A percentile compares a stretch with the other conserved stretches of the same genome.
Conservation (phyloP, 2,329 filamentous ascomycete species). For the Ascocoryne sarcoides region DNA sequence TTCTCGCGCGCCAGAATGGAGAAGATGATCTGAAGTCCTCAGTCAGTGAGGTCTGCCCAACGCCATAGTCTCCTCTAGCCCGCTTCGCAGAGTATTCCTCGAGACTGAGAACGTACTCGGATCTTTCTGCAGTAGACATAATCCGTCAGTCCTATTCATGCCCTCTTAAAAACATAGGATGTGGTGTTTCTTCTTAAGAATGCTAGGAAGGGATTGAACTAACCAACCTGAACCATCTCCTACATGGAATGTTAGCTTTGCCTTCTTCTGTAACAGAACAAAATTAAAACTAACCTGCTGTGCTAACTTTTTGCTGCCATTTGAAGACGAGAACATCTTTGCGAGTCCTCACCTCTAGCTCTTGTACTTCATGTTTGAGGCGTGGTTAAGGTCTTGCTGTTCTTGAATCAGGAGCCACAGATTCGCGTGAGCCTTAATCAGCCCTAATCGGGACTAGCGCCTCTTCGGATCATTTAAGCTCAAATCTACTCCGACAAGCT, state of each 20-base stretch:
- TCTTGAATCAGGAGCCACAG: too few relatives aligned
- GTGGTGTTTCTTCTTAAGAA: neutral
- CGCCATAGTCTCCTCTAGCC: neutral
- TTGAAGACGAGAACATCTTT: slow-evolving; percentile 56
- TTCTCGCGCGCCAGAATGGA: slow-evolving; percentile 72
- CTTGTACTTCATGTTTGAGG: slow-evolving; percentile 10
- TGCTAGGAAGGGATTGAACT: slow-evolving; percentile 35
- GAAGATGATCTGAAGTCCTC: slow-evolving; percentile 59
- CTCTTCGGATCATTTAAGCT: too few relatives aligned
- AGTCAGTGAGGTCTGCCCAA: slow-evolving; percentile 15
- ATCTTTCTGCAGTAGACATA: slow-evolving; percentile 40
- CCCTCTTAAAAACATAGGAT: neutral
- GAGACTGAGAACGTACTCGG: slow-evolving; percentile 44
- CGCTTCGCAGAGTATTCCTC: neutral
- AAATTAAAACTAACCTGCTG: slow-evolving; percentile 51
- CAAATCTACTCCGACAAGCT: too few relatives aligned
- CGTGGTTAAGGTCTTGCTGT: too few relatives aligned
- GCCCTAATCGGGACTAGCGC: too few relatives aligned
- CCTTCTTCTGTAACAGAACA: neutral
- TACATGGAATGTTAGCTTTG: slow-evolving; percentile 37
- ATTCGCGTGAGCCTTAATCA: too few relatives aligned
- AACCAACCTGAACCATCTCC: slow-evolving; percentile 99
- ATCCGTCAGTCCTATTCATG: neutral
- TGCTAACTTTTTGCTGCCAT: slow-evolving; percentile 57
- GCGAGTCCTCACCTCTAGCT: slow-evolving; percentile 7